phyloP scores from a whole-genome alignment of 2,329 filamentous ascomycete genomes.

The Penicillium sp. region DNA sequence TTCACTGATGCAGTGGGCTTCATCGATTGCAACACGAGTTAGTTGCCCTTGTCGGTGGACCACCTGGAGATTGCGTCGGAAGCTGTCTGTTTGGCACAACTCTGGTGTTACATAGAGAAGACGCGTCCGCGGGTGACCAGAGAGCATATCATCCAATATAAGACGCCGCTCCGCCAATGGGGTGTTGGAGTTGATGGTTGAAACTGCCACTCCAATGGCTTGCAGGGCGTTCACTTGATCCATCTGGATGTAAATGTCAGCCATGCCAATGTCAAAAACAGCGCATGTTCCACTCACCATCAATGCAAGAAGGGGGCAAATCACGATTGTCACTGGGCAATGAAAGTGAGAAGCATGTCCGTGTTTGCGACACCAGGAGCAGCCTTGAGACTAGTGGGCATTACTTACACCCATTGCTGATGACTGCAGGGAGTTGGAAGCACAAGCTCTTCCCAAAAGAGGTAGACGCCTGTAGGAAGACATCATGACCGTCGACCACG shows the following conservation, averaged over 20 bases:
- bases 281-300: conserved; percentile 63
- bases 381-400: background rate
- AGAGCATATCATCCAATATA: conserved; percentile 78
- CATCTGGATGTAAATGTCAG: conserved; percentile 53
- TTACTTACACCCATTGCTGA: conserved; percentile 75
- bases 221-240: conserved; percentile 85
- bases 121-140: conserved; percentile 77
- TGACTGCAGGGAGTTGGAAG: conserved; percentile 85
- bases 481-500: conserved; percentile 77
- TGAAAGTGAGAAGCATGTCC: conserved; percentile 14
- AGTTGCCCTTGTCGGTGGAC: conserved; percentile 80
- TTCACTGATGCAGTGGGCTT: conserved; percentile 96
- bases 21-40: conserved; percentile 84
- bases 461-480: conserved; percentile 78
- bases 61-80: conserved; percentile 69
- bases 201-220: conserved; percentile 71
- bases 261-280: background rate
- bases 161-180: conserved; percentile 60
- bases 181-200: conserved; percentile 83
- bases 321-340: conserved; percentile 73
- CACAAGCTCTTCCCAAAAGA: conserved; percentile 88
- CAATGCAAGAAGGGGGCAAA: conserved; percentile 82
- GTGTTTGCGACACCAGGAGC: background rate
- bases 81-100: conserved; percentile 72
- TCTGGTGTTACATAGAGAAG: conserved; percentile 94